phyloP scores from a whole-genome alignment of 805 yeast species.

The Wickerhamiella slavikovae region DNA sequence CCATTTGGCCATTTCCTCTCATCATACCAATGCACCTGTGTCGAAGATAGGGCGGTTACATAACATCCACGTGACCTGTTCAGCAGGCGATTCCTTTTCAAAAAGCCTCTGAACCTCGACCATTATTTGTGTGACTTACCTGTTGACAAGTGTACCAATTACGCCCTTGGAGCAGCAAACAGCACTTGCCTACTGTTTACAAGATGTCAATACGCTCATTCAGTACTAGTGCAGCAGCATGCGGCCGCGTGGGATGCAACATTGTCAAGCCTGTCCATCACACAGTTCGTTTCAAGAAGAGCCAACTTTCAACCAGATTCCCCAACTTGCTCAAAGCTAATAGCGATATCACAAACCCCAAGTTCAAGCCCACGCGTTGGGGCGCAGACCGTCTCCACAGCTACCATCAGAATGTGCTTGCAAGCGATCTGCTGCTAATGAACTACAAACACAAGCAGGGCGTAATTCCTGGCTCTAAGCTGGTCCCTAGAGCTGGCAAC shows the following conservation, averaged over 20 bases:
- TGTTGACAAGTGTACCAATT: too few species aligned
- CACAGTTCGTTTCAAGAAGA: conserved; percentile 52
- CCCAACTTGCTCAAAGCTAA: conserved; percentile 44
- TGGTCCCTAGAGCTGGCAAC: conserved; percentile 66
- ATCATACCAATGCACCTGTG: too few species aligned
- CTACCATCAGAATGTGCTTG: conserved; percentile 53
- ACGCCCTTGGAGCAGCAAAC: too few species aligned
- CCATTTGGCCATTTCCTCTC: too few species aligned
- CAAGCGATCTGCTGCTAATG: conserved; percentile 58
- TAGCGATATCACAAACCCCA: conserved; percentile 62
- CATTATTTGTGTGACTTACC: too few species aligned
- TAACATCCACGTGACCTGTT: too few species aligned
- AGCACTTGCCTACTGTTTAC: too few species aligned
- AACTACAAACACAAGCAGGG: conserved; percentile 42
- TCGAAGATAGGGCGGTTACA: too few species aligned
- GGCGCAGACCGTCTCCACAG: conserved; percentile 62
- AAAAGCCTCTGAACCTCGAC: too few species aligned
- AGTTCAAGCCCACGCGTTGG: conserved; percentile 53
- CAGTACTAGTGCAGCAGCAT: conserved; percentile 6
- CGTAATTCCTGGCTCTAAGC: conserved; percentile 35
- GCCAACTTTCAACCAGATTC: conserved; percentile 53
- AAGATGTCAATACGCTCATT: too few species aligned
- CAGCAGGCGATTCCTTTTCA: too few species aligned
- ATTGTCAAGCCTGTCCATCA: conserved; percentile 87
- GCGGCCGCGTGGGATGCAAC: conserved; percentile 30